A percentile compares a stretch with the other conserved stretches of the same genome.
Evolutionary conservation across 129 eudicot species (phyloP).

Genomic region (Apium graveolens): DNA sequence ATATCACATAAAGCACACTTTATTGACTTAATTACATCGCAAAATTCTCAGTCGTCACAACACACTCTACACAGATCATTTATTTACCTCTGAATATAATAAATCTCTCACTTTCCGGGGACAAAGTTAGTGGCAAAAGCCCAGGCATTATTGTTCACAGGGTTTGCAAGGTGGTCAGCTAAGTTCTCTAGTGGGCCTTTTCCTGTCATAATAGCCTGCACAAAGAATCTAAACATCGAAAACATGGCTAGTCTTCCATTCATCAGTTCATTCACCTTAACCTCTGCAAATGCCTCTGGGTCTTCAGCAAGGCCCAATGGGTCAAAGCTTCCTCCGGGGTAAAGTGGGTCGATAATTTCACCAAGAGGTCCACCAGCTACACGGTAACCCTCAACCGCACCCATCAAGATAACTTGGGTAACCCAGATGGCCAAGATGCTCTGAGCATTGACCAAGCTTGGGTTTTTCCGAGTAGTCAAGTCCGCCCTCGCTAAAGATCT

Average conservation of each 20-base stretch:
- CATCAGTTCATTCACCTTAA: conserved; percentile 32
- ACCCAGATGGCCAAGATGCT: conserved; percentile 3
- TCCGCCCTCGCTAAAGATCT: conserved; percentile 34
- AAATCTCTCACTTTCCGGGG: conserved; percentile 28
- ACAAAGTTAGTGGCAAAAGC: conserved; percentile 31
- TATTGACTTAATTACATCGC: too few species aligned
- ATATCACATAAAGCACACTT: too few species aligned
- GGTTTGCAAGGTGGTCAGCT: conserved; percentile 29
- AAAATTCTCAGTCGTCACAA: too few species aligned
- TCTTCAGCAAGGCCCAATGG: conserved; percentile 33
- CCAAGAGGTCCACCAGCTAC: conserved; percentile 33
- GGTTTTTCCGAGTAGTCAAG: conserved; percentile 30
- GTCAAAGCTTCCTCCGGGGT: conserved; percentile 35
- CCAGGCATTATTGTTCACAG: conserved; percentile 33
- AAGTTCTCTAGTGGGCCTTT: conserved; percentile 34
- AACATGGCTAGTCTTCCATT: conserved; percentile 37
- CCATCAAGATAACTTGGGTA: conserved; percentile 22
- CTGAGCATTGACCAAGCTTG: conserved; percentile 5
- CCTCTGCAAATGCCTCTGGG: conserved; percentile 34
- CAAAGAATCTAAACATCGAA: conserved; percentile 34
- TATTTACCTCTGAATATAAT: too few species aligned
- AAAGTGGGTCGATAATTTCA: conserved; percentile 28
- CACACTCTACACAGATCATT: too few species aligned
- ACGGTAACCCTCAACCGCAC: conserved; percentile 31
- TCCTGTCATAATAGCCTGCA: conserved; percentile 33